Conservation (phyloP, 108 stramenopile genomes). For the Cafeteria roenbergensis region DNA sequence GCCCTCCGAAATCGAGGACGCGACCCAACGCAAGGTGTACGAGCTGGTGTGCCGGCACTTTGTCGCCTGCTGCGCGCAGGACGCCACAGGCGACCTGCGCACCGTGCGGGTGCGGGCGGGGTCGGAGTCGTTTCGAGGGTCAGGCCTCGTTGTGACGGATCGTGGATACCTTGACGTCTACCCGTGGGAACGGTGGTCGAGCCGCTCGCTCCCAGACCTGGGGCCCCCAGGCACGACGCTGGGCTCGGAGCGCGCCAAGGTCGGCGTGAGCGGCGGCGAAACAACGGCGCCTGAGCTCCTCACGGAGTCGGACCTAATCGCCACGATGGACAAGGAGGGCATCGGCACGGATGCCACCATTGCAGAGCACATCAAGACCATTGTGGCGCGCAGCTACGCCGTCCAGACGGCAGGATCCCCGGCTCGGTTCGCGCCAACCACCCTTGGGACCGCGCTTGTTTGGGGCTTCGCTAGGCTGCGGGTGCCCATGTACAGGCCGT, state of each 20-base stretch:
- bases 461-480: not conserved
- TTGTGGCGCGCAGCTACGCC: conserved; percentile 31
- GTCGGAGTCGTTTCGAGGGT: conserved; percentile 48
- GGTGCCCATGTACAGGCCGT: not conserved
- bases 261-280: conserved; percentile 28
- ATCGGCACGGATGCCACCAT: conserved; percentile 55
- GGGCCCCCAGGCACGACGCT: conserved; percentile 10
- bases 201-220: conserved; percentile 23
- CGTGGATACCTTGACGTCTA: conserved; percentile 44
- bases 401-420: not conserved
- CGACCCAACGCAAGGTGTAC: conserved; percentile 64
- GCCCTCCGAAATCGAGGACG: not conserved
- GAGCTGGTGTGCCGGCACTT: conserved; percentile 82
- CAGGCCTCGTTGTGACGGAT: conserved; percentile 30
- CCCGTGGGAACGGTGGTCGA: conserved; percentile 33
- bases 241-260: conserved; percentile 31
- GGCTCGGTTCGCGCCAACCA: not conserved
- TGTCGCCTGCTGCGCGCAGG: conserved; percentile 87
- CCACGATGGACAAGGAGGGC: conserved; percentile 39
- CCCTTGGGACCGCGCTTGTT: conserved; percentile 14
- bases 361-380: conserved; percentile 42
- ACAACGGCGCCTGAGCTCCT: conserved; percentile 33
- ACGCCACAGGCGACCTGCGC: conserved; percentile 76
- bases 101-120: not conserved
- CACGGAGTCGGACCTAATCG: conserved; percentile 40